Conservation (phyloP, 2,329 filamentous ascomycete genomes). For the Aphanocladium album region DNA sequence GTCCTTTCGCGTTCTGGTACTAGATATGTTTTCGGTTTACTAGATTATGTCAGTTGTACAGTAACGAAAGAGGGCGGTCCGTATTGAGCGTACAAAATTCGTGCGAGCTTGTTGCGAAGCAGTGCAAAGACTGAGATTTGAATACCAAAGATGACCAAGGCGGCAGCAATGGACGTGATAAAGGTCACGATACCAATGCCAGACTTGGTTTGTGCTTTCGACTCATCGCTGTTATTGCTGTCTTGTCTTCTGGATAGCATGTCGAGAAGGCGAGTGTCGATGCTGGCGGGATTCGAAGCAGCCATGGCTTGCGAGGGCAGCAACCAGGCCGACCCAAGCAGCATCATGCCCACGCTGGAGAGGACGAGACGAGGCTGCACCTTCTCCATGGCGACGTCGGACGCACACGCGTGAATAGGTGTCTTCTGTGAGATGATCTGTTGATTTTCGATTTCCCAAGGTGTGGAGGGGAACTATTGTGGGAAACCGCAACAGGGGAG, state of each 20-base stretch:
- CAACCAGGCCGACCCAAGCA: conserved; percentile 2
- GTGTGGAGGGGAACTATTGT: background rate
- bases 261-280: background rate
- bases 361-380: background rate
- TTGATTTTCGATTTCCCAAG: background rate
- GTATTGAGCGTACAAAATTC: conserved; percentile 66
- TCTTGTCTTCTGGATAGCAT: background rate
- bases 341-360: background rate
- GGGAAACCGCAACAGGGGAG: background rate
- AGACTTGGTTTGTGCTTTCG: background rate
- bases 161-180: conserved; percentile 58
- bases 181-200: conserved; percentile 43
- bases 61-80: background rate
- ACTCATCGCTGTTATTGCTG: background rate
- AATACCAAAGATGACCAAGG: conserved; percentile 57
- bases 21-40: conserved; percentile 78
- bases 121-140: conserved; percentile 68
- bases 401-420: background rate
- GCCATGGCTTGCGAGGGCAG: conserved; percentile 1
- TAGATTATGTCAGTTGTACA: conserved; percentile 28
- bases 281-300: background rate
- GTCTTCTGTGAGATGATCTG: background rate
- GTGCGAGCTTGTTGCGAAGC: conserved; percentile 69
- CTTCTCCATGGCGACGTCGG: background rate
- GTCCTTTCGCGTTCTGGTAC: conserved; percentile 82